Conservation (phyloP, 495 filamentous ascomycete genomes). For the Pyrenopolyporus hunteri region DNA sequence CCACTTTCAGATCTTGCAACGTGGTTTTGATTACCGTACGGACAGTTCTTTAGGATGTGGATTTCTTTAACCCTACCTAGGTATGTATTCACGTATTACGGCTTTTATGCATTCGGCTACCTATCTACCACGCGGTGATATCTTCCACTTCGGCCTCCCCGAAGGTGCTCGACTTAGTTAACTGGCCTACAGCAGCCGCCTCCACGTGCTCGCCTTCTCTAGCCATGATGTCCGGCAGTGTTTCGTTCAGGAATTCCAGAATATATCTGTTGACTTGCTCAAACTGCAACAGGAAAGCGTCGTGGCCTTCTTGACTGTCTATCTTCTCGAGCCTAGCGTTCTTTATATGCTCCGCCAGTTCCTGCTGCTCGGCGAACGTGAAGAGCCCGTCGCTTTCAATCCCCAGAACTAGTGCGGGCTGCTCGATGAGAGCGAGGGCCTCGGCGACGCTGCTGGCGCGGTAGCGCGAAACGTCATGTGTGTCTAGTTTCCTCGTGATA, state of each 20-base stretch:
- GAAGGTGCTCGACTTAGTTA: conserved; percentile 85
- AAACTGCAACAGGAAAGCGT: conserved; percentile 95
- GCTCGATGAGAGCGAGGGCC: conserved; percentile 80
- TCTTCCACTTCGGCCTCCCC: conserved; percentile 96
- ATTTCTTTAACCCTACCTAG: background rate
- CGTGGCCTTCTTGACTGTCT: conserved; percentile 92
- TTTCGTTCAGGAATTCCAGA: conserved; percentile 79
- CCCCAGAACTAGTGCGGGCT: conserved; percentile 87
- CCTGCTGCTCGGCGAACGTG: conserved; percentile 93
- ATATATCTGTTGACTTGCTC: conserved; percentile 94
- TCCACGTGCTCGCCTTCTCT: conserved; percentile 57
- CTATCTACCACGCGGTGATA: conserved; percentile 87
- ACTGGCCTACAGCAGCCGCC: conserved; percentile 51
- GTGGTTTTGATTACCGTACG: background rate
- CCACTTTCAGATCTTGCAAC: conserved; percentile 3
- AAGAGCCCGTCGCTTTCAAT: conserved; percentile 96
- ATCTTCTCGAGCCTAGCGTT: conserved; percentile 80
- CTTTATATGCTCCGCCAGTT: conserved; percentile 82
- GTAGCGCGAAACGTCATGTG: conserved; percentile 86
- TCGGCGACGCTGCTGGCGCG: conserved; percentile 67
- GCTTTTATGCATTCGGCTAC: conserved; percentile 2
- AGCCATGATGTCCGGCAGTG: conserved; percentile 85
- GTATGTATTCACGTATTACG: background rate
- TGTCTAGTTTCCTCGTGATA: conserved; percentile 98
- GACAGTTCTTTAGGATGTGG: background rate